Evolutionary conservation across 1,284 basidiomycete species (phyloP).

Genomic region (Rhodotorula sp.): DNA sequence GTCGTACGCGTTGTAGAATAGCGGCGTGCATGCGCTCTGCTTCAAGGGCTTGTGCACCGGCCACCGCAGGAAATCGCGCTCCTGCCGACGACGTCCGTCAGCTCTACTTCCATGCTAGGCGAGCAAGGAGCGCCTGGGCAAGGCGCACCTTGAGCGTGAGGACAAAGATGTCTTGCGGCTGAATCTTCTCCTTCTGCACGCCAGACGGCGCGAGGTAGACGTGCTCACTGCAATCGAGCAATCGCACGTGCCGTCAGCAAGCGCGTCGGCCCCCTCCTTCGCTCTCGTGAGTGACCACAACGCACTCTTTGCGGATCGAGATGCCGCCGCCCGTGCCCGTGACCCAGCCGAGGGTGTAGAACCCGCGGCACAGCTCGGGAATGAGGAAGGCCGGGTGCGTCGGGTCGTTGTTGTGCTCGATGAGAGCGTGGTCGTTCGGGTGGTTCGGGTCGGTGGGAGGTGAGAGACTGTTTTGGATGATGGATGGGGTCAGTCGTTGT

Average conservation of each 20-base stretch:
- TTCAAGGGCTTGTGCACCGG: conserved; percentile 59
- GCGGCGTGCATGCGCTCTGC: conserved; percentile 60
- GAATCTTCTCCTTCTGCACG: conserved; percentile 82
- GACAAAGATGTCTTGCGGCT: conserved; percentile 76
- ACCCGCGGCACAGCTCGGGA: conserved; percentile 57
- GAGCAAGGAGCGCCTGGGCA: neutral
- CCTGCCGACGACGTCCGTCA: conserved; percentile 47
- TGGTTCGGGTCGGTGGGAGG: conserved; percentile 22
- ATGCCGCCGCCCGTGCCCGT: conserved; percentile 64
- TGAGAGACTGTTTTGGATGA: conserved; percentile 8
- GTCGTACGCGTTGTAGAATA: conserved; percentile 89
- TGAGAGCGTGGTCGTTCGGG: conserved; percentile 38
- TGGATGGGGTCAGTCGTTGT: neutral
- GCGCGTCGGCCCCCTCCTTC: no score
- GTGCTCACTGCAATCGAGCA: conserved; percentile 58
- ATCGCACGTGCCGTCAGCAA: neutral
- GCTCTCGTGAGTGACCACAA: no score
- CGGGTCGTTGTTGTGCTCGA: conserved; percentile 17
- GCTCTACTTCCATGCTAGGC: neutral
- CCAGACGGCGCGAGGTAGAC: conserved; percentile 84
- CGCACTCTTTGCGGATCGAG: conserved; percentile 67
- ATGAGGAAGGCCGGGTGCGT: conserved; percentile 76
- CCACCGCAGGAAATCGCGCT: conserved; percentile 71
- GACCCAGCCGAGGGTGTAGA: conserved; percentile 65
- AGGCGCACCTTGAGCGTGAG: conserved; percentile 62